A percentile compares a stretch with the other conserved stretches of the same genome.
Evolutionary conservation across 805 yeast genomes (phyloP).

Genomic region (Teunomyces stri): DNA sequence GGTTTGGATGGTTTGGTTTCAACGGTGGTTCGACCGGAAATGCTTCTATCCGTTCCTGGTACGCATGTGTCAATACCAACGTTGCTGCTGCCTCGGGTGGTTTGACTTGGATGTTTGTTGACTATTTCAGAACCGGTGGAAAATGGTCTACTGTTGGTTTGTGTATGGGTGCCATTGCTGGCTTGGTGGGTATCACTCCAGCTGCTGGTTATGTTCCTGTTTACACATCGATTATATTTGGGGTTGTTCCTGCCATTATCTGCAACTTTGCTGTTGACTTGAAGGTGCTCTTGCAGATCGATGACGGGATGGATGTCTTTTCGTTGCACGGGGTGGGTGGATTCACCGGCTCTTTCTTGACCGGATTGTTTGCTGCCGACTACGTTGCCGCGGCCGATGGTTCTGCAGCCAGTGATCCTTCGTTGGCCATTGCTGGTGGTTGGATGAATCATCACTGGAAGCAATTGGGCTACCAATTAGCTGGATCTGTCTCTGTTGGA

Average conservation of each 20-base stretch:
- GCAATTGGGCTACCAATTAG: constrained; percentile 87
- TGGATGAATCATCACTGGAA: constrained; percentile 81
- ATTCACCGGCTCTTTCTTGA: constrained; percentile 72
- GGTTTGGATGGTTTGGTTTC: constrained; percentile 99
- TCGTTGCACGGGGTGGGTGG: constrained; percentile 96
- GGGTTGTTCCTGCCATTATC: constrained; percentile 69
- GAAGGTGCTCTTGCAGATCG: constrained; percentile 69
- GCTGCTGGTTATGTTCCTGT: constrained; percentile 96
- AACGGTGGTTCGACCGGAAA: constrained; percentile 98
- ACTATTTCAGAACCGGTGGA: constrained; percentile 79
- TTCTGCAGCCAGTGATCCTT: constrained; percentile 34
- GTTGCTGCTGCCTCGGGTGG: constrained; percentile 94
- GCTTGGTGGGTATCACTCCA: constrained; percentile 93
- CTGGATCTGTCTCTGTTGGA: constrained; percentile 68
- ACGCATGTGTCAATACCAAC: constrained; percentile 90
- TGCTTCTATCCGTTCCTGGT: constrained; percentile 89
- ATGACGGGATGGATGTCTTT: constrained; percentile 94
- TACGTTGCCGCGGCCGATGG: constrained; percentile 86
- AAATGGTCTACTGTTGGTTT: constrained; percentile 93
- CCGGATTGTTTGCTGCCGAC: constrained; percentile 91
- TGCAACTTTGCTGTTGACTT: constrained; percentile 87
- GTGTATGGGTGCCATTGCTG: constrained; percentile 92
- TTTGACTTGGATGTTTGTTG: constrained; percentile 90
- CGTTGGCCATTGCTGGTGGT: constrained; percentile 63
- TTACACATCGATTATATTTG: constrained; percentile 83